Percentiles rank a stretch among this genome's conserved stretches.
Evolutionary conservation across 305 asterid genomes (phyloP).

Genomic region (Fraxinus albicans): DNA sequence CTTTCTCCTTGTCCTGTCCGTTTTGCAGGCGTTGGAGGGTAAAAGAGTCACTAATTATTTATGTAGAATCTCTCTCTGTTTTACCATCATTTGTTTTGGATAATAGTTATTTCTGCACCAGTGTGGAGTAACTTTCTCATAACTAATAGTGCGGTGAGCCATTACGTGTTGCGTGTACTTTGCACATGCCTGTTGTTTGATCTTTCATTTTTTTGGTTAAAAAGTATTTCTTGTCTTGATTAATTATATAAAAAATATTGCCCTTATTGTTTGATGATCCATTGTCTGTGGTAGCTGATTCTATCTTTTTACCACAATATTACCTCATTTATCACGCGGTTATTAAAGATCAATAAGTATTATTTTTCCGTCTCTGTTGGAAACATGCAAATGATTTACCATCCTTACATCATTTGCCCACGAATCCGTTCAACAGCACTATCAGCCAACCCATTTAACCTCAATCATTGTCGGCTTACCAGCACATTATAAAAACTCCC

Average conservation of each 20-base stretch:
- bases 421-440: background rate
- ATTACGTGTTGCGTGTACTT: background rate
- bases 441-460: background rate
- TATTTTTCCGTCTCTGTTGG: background rate
- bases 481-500: background rate
- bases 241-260: background rate
- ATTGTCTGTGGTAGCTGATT: background rate
- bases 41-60: slow-evolving; percentile 21
- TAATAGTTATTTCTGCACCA: background rate
- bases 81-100: background rate
- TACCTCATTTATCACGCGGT: background rate
- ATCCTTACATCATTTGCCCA: background rate
- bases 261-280: background rate
- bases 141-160: background rate
- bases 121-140: background rate
- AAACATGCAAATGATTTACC: background rate
- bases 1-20: slow-evolving; percentile 71
- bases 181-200: background rate
- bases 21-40: slow-evolving; percentile 92
- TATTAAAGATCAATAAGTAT: background rate
- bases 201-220: background rate
- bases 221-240: background rate
- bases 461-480: background rate
- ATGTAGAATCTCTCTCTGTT: background rate
- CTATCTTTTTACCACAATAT: background rate